Base-by-base conservation (phyloP, 1,139 yeast genomes). In the Schizosaccharomyces versatilis region DNA sequence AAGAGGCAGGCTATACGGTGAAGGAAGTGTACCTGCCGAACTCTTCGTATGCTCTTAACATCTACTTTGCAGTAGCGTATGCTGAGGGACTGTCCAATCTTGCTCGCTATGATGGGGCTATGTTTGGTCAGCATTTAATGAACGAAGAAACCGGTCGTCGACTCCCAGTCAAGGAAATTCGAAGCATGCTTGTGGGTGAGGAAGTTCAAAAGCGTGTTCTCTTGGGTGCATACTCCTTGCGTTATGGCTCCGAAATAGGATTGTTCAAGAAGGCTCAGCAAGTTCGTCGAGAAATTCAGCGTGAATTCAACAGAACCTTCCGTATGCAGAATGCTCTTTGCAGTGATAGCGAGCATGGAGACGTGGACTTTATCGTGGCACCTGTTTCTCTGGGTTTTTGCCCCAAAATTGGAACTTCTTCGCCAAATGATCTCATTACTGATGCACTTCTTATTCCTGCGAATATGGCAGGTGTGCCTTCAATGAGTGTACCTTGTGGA, bases 1-100 rank as follows among this genome's bases (percentile, higher is more conserved):
- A 69, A 38, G 65, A 68, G 0, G 59, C 65, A 55, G 82, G 84
- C 5, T 83, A 80, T 64, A 72, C 72, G 6, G 66, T 88, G 1
- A 69, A 71, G 17, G 73, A 79, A 0, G 78, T 90, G 0, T 78
- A 90, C 0, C 65, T 88, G 0, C 94, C 95, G 1, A 70, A 81
- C 0, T 69, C 85, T 8, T 75, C 74, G 59, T 70, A 74, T 56
- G 75, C 88, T 52, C 68, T 90, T n/a, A 88, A 93, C 39, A 76
- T 88, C 0, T 93, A 93, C 66, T 88, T 84, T 63, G 81, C 95
- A 0, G 63, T 93, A 41, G 86, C 93, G 1, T 84, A 96, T 0
- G 84, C 96, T 0, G 98, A 93, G 64, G 97, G 96, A 0, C 80
- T 94, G 0, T 88, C 98, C 0, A 90, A 93, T 64, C 72, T 93